A percentile compares a stretch with the other conserved stretches of the same genome.
phyloP scores from a whole-genome alignment of 2,329 filamentous ascomycete species.

The Calonectria honghensis region DNA sequence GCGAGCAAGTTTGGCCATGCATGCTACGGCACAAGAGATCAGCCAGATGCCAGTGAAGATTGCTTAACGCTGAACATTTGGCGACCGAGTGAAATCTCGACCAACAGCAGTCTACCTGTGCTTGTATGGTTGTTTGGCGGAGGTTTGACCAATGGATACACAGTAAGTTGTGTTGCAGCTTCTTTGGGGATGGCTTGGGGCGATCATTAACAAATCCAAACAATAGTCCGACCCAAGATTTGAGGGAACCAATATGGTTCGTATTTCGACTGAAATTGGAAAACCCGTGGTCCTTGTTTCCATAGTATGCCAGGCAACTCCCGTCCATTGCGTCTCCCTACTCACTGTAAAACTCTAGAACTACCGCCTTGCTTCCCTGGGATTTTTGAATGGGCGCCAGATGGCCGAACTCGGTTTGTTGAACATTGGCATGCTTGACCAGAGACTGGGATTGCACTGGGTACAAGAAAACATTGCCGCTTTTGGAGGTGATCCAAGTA shows the following conservation, averaged over 20 bases:
- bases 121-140: conserved; percentile 14
- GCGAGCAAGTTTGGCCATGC: conserved; percentile 11
- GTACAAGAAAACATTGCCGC: conserved; percentile 8
- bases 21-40: conserved; percentile 11
- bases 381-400: conserved; percentile 5
- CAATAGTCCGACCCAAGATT: conserved; percentile 9
- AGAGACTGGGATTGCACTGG: neutral
- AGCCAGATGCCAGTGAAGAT: conserved; percentile 9
- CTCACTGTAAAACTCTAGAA: neutral
- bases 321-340: neutral
- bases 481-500: neutral
- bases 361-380: neutral
- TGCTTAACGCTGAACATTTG: conserved; percentile 9
- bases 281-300: conserved; percentile 5
- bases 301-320: neutral
- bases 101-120: neutral
- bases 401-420: conserved; percentile 13
- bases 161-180: neutral
- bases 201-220: neutral
- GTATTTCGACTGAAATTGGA: conserved; percentile 8
- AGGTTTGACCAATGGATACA: conserved; percentile 10
- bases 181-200: too few relatives aligned
- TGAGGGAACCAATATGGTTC: conserved; percentile 20
- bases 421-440: conserved; percentile 15
- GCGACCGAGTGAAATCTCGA: neutral